Evolutionary conservation across 2,329 filamentous ascomycete species (phyloP), one percentile per base, ranked within the genome.

Genomic region (Cyphellophora europaea): DNA sequence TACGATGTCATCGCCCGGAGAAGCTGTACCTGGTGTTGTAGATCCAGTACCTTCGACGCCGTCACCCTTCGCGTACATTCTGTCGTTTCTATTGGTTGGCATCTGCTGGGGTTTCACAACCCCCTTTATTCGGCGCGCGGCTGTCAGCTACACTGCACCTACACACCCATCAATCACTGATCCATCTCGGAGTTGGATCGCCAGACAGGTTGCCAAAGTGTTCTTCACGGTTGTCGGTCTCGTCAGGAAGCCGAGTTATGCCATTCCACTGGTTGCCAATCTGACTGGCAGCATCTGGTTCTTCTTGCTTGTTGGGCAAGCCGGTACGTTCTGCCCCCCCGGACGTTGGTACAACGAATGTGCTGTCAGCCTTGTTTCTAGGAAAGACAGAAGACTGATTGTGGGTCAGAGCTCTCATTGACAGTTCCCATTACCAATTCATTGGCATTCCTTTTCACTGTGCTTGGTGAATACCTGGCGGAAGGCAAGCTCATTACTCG

Each of bases 391-490:
- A n/a, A n/a, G n/a, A n/a, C n/a, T n/a, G n/a, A n/a, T n/a, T n/a
- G n/a, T n/a, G n/a, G n/a, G n/a, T n/a, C 49, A 91, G 89, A 96
- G 59, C 56, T 96, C 49, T 94, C 87, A 53, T 66, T 96, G 43
- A 95, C 88, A 2, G 88, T 96, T 1, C 89, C 89, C 2, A 91
- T 96, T 43, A 88, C 89, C 2, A 96, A 96, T 53, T 93, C 87
- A 0, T 64, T 93, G 52, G 89, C 89, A 0, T 96, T 96, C 49
- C 61, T 96, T n/a, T 96, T 95, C 53, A 96, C 89, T 0, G 88
- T 95, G 2, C 53, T 95, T 10, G 89, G 88, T 1, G 89, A 96
- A 50, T 96, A 88, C 87, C 93, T 81, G 68, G 86, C 89, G 1
- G 89, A 95, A 51, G 77, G 77, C 41, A 96, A 95, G 57, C 82